Conservation (phyloP, 805 yeast species). For the Candida berthetii region DNA sequence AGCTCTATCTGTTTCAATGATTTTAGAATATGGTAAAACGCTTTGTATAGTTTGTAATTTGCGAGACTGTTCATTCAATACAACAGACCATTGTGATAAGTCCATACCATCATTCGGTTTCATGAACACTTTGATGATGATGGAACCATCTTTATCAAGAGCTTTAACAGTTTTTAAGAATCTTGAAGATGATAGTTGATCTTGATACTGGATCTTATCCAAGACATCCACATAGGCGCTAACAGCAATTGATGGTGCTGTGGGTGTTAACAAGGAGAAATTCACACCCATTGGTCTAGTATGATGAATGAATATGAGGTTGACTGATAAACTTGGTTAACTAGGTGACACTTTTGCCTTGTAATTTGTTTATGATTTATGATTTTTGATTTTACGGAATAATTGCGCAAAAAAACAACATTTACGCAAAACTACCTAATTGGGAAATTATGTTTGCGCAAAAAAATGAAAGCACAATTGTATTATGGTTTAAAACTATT, state of each 20-base stretch:
- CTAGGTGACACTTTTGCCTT: neutral
- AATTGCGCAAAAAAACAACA: too few species aligned
- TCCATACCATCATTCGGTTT: slow-evolving; percentile 48
- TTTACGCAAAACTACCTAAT: too few species aligned
- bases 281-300: slow-evolving; percentile 71
- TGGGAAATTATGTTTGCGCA: too few species aligned
- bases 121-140: slow-evolving; percentile 76
- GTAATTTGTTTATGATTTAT: too few species aligned
- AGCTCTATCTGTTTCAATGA: slow-evolving; percentile 87
- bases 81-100: slow-evolving; percentile 13
- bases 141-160: slow-evolving; percentile 62
- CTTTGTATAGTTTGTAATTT: slow-evolving; percentile 47
- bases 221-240: slow-evolving; percentile 85
- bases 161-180: slow-evolving; percentile 85
- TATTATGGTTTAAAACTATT: too few species aligned
- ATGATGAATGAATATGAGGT: neutral
- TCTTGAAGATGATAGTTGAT: slow-evolving; percentile 72
- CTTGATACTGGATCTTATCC: slow-evolving; percentile 66
- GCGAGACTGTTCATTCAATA: slow-evolving; percentile 26
- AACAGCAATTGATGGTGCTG: slow-evolving; percentile 87
- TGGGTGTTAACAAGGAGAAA: slow-evolving; percentile 79
- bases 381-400: too few species aligned
- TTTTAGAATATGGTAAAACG: slow-evolving; percentile 62
- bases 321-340: neutral
- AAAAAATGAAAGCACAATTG: too few species aligned